Percentiles rank a stretch among this genome's conserved stretches.
phyloP scores from a whole-genome alignment of 1,139 yeast genomes.

The Scheffersomyces segobiensis region DNA sequence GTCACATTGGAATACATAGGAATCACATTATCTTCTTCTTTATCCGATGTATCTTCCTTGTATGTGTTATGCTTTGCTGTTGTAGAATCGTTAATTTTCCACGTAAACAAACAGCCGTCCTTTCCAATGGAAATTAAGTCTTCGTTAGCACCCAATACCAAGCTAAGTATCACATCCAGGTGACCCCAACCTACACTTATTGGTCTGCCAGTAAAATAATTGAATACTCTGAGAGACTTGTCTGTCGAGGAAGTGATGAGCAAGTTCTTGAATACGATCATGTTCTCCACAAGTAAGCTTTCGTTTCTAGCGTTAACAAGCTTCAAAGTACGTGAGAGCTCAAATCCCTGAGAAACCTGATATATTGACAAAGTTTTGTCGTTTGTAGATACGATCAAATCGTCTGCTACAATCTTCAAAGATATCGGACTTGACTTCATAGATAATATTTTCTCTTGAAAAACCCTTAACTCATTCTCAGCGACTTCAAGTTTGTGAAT shows the following conservation, averaged over 20 bases:
- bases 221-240: constrained; percentile 55
- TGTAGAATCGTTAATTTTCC: constrained; percentile 27
- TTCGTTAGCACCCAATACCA: constrained; percentile 23
- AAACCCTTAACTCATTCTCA: constrained; percentile 17
- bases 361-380: constrained; percentile 51
- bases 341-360: constrained; percentile 32
- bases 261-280: constrained; percentile 24
- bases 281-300: constrained; percentile 43
- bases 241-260: constrained; percentile 54
- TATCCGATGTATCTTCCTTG: neutral
- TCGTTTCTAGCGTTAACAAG: constrained; percentile 38
- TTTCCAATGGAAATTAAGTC: constrained; percentile 44
- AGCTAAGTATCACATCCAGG: constrained; percentile 53
- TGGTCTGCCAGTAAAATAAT: constrained; percentile 44
- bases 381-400: constrained; percentile 50
- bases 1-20: constrained; percentile 32
- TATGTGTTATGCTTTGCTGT: constrained; percentile 1
- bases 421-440: constrained; percentile 50
- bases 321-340: constrained; percentile 39
- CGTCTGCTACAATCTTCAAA: constrained; percentile 31
- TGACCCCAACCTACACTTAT: constrained; percentile 64
- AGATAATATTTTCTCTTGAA: constrained; percentile 48
- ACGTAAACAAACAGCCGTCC: constrained; percentile 55
- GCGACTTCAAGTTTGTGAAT: constrained; percentile 42
- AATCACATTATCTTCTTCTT: neutral